Evolutionary conservation across 176 grass and related monocot species (phyloP), one percentile per base, ranked within the genome.

Genomic region (Aegilops tauschii): DNA sequence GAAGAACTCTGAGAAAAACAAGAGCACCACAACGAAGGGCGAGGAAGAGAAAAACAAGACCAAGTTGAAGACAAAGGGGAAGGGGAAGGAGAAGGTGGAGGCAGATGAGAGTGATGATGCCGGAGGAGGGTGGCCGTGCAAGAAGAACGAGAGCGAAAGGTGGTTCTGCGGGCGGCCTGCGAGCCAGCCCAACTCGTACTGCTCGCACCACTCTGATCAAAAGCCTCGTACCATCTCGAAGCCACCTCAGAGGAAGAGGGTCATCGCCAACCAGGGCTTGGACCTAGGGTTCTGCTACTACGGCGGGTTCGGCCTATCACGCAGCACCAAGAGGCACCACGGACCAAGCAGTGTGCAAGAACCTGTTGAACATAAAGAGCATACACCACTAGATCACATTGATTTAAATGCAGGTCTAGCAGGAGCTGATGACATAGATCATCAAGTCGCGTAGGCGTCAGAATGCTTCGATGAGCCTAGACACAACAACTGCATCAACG

Each of bases 231-330:
- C n/a, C 8, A 65, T 31, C 64, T 56, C 44, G 7, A 92, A 86
- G 80, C 35, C 79, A 3, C 52, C 13, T 16, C 13, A 35, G 3
- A 90, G 80, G 87, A 90, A 83, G 82, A 88, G 70, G 68, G 3
- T 16, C 28, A 2, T 12, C 13, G 3, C 63, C 2, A 1, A 25
- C 3, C 10, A 3, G 1, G 42, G 23, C 0, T 65, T 4, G 12
- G 49, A 54, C 8, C 65, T 73, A 73, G 88, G 80, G 21, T 86
- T 90, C 79, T 92, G 86, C 69, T 90, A 95, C 78, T 95, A 92
- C 9, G 14, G 85, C 1, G 88, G 90, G 11, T 95, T 92, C 21
- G 79, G 85, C 5, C 82, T 83, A 0, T 92, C 32, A 69, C 68
- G 88, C 5, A 6, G 6, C 30, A 74, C 25, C 49, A 95, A 95